Base-by-base conservation (phyloP, 768 basidiomycete species). In the Suillus clintonianus region DNA sequence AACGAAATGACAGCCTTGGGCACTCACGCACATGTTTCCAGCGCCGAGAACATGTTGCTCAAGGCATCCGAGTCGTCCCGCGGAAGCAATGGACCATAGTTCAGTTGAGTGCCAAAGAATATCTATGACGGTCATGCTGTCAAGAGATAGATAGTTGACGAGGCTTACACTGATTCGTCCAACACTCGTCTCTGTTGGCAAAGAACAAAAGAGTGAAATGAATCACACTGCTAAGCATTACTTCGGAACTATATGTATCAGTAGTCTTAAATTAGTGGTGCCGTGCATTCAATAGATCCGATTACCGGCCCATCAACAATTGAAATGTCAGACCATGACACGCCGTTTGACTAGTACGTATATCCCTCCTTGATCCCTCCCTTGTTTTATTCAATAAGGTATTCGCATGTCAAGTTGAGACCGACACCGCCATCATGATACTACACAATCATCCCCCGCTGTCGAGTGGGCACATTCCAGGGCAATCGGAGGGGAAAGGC, bases 391-490 rank as follows among this genome's bases (percentile, higher is more conserved):
- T 41, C 22, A 11, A 41, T 27, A 13, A 13, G 24, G 39, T 17
- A 57, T 41, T 41, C 24, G 15, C 10, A 6, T 57, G 56, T 41
- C 39, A 57, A 57, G 39, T 57, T 13, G 39, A 41, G 17, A 57
- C 37, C 39, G 19, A 56, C 24, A 3, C 22, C 10, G 7, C 22
- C 11, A 22, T 47, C 2, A 27, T 27, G 4, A 27, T 27, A 27
- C 27, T 27, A 27, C 27, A 27, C 27, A 27, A 27, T 27, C 27
- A 27, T 27, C 27, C 27, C 2, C 27, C 27, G 27, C 27, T 27
- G 27, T 27, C 27, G 27, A 54, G 27, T 36, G 30, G 53, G 63
- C 61, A 71, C 41, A 13, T 61, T 53, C 67, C 69, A 66, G 53
- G 65, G 60, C 39, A 59, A 50, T n/a, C 27, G 42, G 15, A 65